A percentile compares a stretch with the other conserved stretches of the same genome.
These are phyloP conservation scores for Odonthalia washingtoniensis DNA, from an alignment of 31 red algal species.

Conservation along the genomic window DNA sequence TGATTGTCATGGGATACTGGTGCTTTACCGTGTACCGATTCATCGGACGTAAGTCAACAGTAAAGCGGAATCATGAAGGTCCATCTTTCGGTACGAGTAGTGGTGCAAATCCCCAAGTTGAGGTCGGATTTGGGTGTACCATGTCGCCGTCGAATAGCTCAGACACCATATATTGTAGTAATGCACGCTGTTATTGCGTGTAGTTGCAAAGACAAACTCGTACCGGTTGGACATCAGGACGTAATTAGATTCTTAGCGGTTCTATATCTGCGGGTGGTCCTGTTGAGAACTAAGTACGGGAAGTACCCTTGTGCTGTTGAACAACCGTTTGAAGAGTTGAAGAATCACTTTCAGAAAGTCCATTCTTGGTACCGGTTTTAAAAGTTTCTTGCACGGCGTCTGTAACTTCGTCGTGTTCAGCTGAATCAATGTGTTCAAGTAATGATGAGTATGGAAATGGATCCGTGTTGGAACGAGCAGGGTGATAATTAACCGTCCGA, in stretches of 20 bases:
- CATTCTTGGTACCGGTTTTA: not conserved
- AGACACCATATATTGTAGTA: not conserved
- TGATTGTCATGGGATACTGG: constrained; percentile 4
- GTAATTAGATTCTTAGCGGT: not conserved
- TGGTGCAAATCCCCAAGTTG: constrained; percentile 14
- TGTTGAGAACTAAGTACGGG: not conserved
- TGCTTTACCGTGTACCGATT: constrained; percentile 3
- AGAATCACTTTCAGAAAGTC: not conserved
- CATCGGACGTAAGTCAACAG: constrained; percentile 2
- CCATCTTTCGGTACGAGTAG: constrained; percentile 2
- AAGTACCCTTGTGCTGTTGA: not conserved
- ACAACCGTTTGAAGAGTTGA: not conserved
- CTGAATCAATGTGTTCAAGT: not conserved
- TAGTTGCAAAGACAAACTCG: constrained; percentile 14
- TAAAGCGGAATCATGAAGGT: not conserved
- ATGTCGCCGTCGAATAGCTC: not conserved
- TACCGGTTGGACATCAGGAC: not conserved
- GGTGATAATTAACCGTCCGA: not conserved
- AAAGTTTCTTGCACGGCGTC: not conserved
- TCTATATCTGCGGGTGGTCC: not conserved
- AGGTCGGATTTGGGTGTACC: constrained; percentile 14
- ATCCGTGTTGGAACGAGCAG: not conserved
- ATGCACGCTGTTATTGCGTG: not conserved
- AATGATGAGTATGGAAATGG: not conserved
- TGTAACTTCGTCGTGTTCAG: not conserved